Conservation (phyloP, 2,329 filamentous ascomycete species). For the Pyrenochaeta sp. region DNA sequence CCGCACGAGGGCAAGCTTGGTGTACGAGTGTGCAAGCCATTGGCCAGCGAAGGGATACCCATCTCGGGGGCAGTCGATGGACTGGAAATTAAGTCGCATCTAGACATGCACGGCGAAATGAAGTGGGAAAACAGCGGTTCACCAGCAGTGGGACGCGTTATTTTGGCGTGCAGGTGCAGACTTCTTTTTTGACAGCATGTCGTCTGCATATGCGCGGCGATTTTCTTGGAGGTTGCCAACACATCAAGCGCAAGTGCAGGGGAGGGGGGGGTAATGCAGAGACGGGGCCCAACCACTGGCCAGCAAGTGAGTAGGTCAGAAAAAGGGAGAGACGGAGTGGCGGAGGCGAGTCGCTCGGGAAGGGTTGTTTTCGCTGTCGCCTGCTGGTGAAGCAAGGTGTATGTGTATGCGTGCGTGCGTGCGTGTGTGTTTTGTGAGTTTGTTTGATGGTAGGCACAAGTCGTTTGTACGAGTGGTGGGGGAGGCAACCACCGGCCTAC, state of each 20-base stretch:
- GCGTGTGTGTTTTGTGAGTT: slow-evolving; percentile 6
- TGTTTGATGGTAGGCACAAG: too few relatives aligned
- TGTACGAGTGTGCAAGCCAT: slow-evolving; percentile 25
- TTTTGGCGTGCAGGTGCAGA: slow-evolving; percentile 33
- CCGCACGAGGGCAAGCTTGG: slow-evolving; percentile 30
- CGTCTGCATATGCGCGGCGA: slow-evolving; percentile 34
- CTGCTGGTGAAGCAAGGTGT: too few relatives aligned
- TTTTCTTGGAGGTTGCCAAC: slow-evolving; percentile 37
- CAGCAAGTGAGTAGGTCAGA: slow-evolving; percentile 29
- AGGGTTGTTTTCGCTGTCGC: background rate
- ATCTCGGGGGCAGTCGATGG: slow-evolving; percentile 13
- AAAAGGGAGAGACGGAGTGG: slow-evolving; percentile 20
- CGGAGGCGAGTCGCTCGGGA: slow-evolving; percentile 26
- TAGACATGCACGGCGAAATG: slow-evolving; percentile 37
- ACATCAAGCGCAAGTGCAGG: slow-evolving; percentile 36
- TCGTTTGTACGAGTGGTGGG: slow-evolving; percentile 27
- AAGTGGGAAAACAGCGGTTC: slow-evolving; percentile 41
- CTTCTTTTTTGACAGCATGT: slow-evolving; percentile 35
- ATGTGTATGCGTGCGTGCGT: too few relatives aligned
- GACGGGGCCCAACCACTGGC: slow-evolving; percentile 31
- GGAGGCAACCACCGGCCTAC: slow-evolving; percentile 24
- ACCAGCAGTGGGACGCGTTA: slow-evolving; percentile 34
- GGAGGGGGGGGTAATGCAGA: slow-evolving; percentile 23
- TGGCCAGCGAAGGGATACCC: slow-evolving; percentile 19
- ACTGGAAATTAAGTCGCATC: slow-evolving; percentile 16